Conservation (phyloP, 352 stramenopile genomes). For the Elongisporangium prolatum region DNA sequence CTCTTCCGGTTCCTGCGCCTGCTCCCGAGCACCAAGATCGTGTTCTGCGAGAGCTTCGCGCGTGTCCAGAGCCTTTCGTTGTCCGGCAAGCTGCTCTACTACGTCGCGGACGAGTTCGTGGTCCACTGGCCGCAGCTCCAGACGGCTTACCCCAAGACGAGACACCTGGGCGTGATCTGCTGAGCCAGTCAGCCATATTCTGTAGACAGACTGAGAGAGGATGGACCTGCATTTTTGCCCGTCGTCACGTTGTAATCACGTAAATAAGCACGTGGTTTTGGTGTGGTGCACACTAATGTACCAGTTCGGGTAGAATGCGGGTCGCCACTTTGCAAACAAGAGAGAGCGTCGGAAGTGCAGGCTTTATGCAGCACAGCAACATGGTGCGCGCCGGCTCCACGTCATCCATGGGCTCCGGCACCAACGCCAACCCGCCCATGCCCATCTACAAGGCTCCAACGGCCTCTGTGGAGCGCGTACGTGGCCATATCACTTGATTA, state of each 20-base stretch:
- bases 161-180: constrained; percentile 87
- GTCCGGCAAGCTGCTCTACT: constrained; percentile 92
- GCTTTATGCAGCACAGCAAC: background rate
- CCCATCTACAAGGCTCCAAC: constrained; percentile 33
- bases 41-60: constrained; percentile 95
- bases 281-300: background rate
- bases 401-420: constrained; percentile 21
- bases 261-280: background rate
- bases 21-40: constrained; percentile 59
- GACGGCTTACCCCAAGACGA: constrained; percentile 69
- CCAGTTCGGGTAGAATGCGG: background rate
- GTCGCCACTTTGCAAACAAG: background rate
- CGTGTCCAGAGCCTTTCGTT: constrained; percentile 91
- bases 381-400: constrained; percentile 16
- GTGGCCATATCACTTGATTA: background rate
- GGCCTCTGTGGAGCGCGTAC: constrained; percentile 50
- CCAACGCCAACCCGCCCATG: constrained; percentile 5
- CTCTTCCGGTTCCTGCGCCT: constrained; percentile 81
- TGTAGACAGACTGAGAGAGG: background rate
- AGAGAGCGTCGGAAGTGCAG: background rate
- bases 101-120: constrained; percentile 91
- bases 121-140: constrained; percentile 93
- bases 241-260: background rate
- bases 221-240: background rate
- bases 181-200: constrained; percentile 25